Base-by-base conservation (phyloP, 495 filamentous ascomycete species). In the Penicillium cosmopolitanum region DNA sequence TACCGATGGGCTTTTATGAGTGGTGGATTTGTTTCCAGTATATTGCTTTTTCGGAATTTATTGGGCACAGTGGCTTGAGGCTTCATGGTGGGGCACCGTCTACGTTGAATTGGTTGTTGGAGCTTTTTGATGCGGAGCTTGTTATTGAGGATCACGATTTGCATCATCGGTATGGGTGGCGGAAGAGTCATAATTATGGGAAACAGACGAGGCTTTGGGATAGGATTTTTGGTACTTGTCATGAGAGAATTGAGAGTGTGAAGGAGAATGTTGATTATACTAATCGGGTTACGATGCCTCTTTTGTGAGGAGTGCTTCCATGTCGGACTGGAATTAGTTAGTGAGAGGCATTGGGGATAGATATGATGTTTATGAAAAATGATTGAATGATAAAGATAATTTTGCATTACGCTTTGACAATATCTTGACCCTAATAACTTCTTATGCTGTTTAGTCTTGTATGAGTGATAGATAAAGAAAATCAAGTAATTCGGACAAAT, bases 81-180 rank as follows among this genome's bases (percentile, higher is more conserved):
- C 40, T 71, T 15, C 64, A 69, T 53, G 58, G 64, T 0, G 65
- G 63, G 42, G 63, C 68, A 1, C 63, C 66, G 1, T 67, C 66
- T 11, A 69, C 68, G 6, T 15, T 69, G n/a, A 69, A 63, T 43
- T 71, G 66, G 68, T 10, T 71, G 19, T 34, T 71, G 19, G 64
- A 66, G 31, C 13, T 69, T 0, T 60, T 71, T 50, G 66, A 66
- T 58, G 64, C 66, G 8, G 66, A 71, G 33, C 47, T 71, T 42
- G 66, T 71, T 5, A 66, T 71, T 60, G 68, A 71, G 50, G 68
- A 71, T 38, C 68, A 71, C 62, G 68, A 71, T 57, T 53, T 71
- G 13, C 68, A 71, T 55, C 68, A 71, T 52, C 66, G 68, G 3
- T 66, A 71, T 58, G 68, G 68, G 16, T 71, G 68, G 68, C 60